Evolutionary conservation across 2,329 filamentous ascomycete species (phyloP).

Genomic region (Escovopsis sp.): DNA sequence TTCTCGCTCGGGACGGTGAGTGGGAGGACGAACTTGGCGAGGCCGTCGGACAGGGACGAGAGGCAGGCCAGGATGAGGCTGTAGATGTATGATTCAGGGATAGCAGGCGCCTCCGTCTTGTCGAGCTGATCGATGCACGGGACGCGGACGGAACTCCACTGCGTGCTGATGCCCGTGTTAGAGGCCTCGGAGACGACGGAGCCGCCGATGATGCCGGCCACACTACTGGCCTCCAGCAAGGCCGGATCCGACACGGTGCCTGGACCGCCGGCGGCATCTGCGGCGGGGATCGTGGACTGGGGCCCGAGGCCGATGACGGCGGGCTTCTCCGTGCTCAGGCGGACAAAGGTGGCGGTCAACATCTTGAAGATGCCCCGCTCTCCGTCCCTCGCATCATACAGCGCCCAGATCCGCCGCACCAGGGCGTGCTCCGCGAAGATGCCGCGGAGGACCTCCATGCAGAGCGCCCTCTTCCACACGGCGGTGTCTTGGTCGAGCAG

Average conservation of each 20-base stretch:
- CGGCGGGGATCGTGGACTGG: slow-evolving; percentile 69
- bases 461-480: slow-evolving; percentile 76
- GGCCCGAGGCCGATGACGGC: slow-evolving; percentile 74
- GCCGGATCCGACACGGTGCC: slow-evolving; percentile 60
- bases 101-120: slow-evolving; percentile 66
- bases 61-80: slow-evolving; percentile 79
- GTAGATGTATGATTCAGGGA: slow-evolving; percentile 91
- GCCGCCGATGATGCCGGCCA: slow-evolving; percentile 73
- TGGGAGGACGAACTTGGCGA: slow-evolving; percentile 87
- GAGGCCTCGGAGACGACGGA: slow-evolving; percentile 51
- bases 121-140: slow-evolving; percentile 90
- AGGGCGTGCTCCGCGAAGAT: slow-evolving; percentile 71
- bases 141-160: slow-evolving; percentile 80
- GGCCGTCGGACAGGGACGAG: slow-evolving; percentile 75
- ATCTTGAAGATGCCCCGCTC: slow-evolving; percentile 67
- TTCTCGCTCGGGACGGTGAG: slow-evolving; percentile 68
- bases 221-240: slow-evolving; percentile 76
- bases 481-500: slow-evolving; percentile 75
- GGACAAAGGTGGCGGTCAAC: slow-evolving; percentile 77
- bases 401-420: slow-evolving; percentile 62
- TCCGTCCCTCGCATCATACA: slow-evolving; percentile 61
- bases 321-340: slow-evolving; percentile 82
- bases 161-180: slow-evolving; percentile 67
- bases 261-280: slow-evolving; percentile 36
- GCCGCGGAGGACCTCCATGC: slow-evolving; percentile 79